Evolutionary conservation across 176 grass and related monocot species (phyloP), one percentile per base, ranked within the genome.

Genomic region (Zoysia pacifica): DNA sequence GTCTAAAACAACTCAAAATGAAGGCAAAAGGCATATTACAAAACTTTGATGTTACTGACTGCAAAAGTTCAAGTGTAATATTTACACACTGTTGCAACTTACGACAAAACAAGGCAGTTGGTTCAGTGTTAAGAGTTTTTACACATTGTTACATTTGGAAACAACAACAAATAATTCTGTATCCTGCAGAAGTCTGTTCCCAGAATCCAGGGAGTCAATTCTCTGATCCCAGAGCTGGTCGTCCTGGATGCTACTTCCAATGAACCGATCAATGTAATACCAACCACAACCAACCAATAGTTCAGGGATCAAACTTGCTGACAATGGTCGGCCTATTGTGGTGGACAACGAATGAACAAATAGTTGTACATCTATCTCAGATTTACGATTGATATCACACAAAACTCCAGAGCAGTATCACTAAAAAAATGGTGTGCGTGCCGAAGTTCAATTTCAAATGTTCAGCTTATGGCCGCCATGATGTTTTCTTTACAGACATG

Each of bases 401-500:
- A 67, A 44, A 48, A 40, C 47, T 20, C 54, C 8, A 82, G 9
- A 72, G 48, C 64, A 55, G 76, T 64, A 56, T 67, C 56, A 36
- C 58, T 58, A 54, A 79, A 81, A 83, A 84, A 60, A 60, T 52
- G 28, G 48, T 72, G n/a, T 59, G n/a, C n/a, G n/a, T n/a, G n/a
- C 61, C 43, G 35, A 43, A 70, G 40, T 35, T 41, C 63, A 28
- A 37, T 48, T 9, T 72, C 9, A 54, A 42, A 58, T 39, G 67
- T 88, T 88, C 10, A 82, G 50, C 81, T 93, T 80, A 94, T 67
- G 96, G 92, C 81, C 84, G 72, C 92, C 90, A 95, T 49, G 73
- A 86, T 64, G 92, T 93, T 81, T 99, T 99, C 86, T 86, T 91
- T 55, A 89, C 88, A 50, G 85, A 88, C 60, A 99, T 82, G 16